Conservation (phyloP, 116 monocot genomes). For the Cymodocea nodosa region DNA sequence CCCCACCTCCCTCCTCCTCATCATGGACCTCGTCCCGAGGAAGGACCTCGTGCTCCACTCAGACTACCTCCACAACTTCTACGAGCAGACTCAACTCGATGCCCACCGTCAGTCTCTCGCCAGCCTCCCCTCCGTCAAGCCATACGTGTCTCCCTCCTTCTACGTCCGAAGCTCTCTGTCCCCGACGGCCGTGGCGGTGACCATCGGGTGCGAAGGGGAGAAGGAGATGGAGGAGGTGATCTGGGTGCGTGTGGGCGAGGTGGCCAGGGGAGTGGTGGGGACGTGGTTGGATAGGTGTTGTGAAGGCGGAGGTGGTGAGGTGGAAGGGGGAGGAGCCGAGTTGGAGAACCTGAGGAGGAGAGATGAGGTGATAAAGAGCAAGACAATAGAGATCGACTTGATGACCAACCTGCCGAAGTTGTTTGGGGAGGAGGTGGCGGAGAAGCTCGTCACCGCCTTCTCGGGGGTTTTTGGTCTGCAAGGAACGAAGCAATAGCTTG, state of each 20-base stretch:
- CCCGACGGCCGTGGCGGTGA: slow-evolving; percentile 44
- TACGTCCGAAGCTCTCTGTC: slow-evolving; percentile 57
- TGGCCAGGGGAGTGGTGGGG: slow-evolving; percentile 28
- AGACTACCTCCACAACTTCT: slow-evolving; percentile 52
- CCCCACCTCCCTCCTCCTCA: slow-evolving; percentile 44
- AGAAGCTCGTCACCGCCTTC: slow-evolving; percentile 30
- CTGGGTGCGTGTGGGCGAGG: slow-evolving; percentile 10
- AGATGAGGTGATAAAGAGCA: slow-evolving; percentile 52
- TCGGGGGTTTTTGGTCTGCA: slow-evolving; percentile 35
- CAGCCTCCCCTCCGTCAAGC: slow-evolving; percentile 24
- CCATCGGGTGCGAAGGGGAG: slow-evolving; percentile 30
- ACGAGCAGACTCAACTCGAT: slow-evolving; percentile 35
- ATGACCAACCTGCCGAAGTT: slow-evolving; percentile 55
- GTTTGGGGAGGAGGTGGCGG: slow-evolving; percentile 50
- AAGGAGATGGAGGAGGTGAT: slow-evolving; percentile 42
- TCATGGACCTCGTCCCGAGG: slow-evolving; percentile 63
- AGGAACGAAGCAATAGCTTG: neutral
- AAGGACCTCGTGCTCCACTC: slow-evolving; percentile 66
- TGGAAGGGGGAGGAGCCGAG: slow-evolving; percentile 23
- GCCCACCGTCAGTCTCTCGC: slow-evolving; percentile 31
- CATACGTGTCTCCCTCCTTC: slow-evolving; percentile 46
- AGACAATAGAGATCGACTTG: slow-evolving; percentile 67
- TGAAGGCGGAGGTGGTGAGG: slow-evolving; percentile 10
- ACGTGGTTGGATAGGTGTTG: slow-evolving; percentile 62
- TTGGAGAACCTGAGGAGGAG: slow-evolving; percentile 26